Evolutionary conservation across 495 filamentous ascomycete genomes (phyloP).

Genomic region (Penicillium lividum): DNA sequence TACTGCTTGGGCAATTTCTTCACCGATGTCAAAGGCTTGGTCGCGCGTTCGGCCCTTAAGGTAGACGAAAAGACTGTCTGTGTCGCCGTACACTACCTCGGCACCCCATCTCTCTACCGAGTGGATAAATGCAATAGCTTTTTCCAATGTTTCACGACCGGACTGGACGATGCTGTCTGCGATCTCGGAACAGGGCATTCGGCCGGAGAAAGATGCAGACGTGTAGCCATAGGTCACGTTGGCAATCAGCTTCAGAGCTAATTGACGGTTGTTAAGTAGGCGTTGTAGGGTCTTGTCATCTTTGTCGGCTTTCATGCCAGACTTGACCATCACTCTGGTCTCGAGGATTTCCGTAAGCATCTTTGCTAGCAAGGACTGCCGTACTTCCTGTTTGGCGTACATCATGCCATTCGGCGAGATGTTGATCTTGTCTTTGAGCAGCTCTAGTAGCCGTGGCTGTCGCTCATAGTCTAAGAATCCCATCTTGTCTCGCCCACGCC

Average conservation of each 20-base stretch:
- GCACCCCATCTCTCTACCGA: conserved; percentile 84
- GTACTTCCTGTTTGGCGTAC: conserved; percentile 81
- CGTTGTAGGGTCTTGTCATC: conserved; percentile 84
- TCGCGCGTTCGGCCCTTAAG: conserved; percentile 83
- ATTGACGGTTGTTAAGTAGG: conserved; percentile 88
- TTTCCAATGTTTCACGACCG: conserved; percentile 90
- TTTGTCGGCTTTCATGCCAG: conserved; percentile 92
- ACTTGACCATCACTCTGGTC: conserved; percentile 97
- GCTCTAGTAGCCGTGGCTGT: conserved; percentile 68
- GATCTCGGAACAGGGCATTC: conserved; percentile 98
- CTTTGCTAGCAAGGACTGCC: conserved; percentile 89
- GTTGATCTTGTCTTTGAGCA: conserved; percentile 86
- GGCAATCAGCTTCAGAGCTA: conserved; percentile 94
- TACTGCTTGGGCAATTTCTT: conserved; percentile 87
- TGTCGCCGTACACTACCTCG: conserved; percentile 97
- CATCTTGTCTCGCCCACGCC: conserved; percentile 93
- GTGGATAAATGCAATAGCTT: conserved; percentile 90
- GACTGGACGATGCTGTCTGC: conserved; percentile 98
- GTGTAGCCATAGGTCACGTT: conserved; percentile 99
- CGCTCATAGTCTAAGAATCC: conserved; percentile 85
- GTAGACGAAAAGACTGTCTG: conserved; percentile 92
- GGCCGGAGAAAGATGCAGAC: conserved; percentile 89
- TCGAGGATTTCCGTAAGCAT: conserved; percentile 97
- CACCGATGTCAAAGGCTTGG: conserved; percentile 88
- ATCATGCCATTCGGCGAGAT: conserved; percentile 96